Evolutionary conservation across 1,284 basidiomycete genomes (phyloP), one percentile per base, ranked within the genome.

Genomic region (Paramarasmius palmivorus): DNA sequence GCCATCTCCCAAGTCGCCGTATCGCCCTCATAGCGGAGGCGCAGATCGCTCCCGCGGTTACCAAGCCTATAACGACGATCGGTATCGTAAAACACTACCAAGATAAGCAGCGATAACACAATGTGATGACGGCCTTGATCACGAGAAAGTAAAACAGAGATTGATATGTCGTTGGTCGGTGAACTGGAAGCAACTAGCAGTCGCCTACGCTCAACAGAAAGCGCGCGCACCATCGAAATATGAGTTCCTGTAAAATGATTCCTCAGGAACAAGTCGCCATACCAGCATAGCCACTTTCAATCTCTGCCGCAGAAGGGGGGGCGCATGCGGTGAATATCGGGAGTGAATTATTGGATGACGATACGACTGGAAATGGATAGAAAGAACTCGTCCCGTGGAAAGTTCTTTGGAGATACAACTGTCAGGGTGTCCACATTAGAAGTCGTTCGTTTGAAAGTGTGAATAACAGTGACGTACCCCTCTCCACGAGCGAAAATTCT

Each of bases 91-190:
- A 82, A 78, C 52, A 88, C 57, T 14, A 81, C 68, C 17, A 88
- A 36, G 42, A 90, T 65, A 14, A 73, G 60, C 14, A 89, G 64
- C 4, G 79, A 78, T 26, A 91, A 71, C 17, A 86, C 70, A 92
- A 67, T 2, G 88, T 90, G 65, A 92, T 87, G 36, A 81, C 77
- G 2, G 90, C 87, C 67, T 92, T 92, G 73, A 92, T 84, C 52
- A 92, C 86, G 53, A 92, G 77, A 69, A 92, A 92, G 67, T 92
- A 92, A 73, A 92, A 91, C 4, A 92, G 75, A 0, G 90, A 84
- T 70, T 88, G 87, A 65, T 90, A 91, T 22, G 88, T 87, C 12
- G 86, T 88, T 38, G 86, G 62, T 91, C 89, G 41, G 84, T 84
- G 66, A 91, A 90, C 88, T 90, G 61, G 46, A 49, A 41, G 37